These are phyloP conservation scores for Penicillium sp. DNA, from an alignment of 2,329 filamentous ascomycete genomes.

Conservation along the genomic window DNA sequence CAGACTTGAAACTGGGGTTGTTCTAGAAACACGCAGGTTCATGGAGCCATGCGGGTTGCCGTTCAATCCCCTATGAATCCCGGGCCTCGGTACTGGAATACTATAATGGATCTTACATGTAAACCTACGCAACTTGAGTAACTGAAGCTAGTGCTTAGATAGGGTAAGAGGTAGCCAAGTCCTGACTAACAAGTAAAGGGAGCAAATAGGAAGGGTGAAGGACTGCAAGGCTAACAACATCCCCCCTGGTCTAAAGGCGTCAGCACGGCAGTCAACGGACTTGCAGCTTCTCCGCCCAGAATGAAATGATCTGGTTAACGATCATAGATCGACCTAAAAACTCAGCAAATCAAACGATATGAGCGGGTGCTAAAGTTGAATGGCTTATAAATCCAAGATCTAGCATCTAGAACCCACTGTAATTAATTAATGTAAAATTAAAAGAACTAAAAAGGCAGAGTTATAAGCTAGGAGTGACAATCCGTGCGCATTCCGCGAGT, in stretches of 20 bases:
- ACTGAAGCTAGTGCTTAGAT: background rate
- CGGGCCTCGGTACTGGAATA: background rate
- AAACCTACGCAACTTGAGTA: background rate
- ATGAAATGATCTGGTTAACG: background rate
- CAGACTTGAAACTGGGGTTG: background rate
- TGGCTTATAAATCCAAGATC: background rate
- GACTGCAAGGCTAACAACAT: background rate
- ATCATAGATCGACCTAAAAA: background rate
- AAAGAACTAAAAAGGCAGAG: background rate
- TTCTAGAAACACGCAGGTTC: slow-evolving; percentile 2
- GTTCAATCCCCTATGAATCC: slow-evolving; percentile 2
- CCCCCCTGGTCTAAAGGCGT: background rate
- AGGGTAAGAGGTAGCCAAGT: background rate
- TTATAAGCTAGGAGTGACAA: background rate
- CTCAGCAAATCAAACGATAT: background rate
- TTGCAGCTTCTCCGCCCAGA: slow-evolving; percentile 1
- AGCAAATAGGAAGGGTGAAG: background rate
- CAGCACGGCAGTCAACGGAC: slow-evolving; percentile 2
- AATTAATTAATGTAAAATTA: background rate
- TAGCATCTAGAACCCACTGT: background rate
- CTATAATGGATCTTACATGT: background rate
- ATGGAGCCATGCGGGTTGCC: slow-evolving; percentile 8
- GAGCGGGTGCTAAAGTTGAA: background rate
- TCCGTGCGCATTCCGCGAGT: background rate
- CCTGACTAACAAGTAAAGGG: background rate